Conservation (phyloP, 139 green algal species). For the Chlorella sp. region DNA sequence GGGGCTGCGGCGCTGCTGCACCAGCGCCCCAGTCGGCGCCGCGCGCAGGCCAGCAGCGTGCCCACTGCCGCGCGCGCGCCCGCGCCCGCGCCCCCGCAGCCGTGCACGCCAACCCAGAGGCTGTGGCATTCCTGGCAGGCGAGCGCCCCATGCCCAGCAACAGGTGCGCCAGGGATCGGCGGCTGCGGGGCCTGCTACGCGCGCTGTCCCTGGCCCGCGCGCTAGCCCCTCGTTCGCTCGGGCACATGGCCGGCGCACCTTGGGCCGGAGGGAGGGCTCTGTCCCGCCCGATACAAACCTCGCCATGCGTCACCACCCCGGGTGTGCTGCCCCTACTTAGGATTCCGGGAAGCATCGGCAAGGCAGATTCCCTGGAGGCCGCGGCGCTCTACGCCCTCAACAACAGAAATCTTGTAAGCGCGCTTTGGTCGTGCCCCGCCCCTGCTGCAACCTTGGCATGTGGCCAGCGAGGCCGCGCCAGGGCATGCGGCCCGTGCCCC, state of each 20-base stretch:
- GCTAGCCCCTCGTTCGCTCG: too few relatives aligned
- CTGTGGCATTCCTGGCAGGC: background rate
- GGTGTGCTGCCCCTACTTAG: background rate
- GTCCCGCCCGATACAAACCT: background rate
- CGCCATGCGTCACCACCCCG: background rate
- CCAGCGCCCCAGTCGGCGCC: background rate
- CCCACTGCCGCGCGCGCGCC: background rate
- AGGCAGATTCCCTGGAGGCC: too few relatives aligned
- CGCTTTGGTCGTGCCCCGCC: too few relatives aligned
- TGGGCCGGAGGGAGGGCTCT: background rate
- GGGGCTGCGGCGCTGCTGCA: background rate
- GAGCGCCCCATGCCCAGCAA: slow-evolving; percentile 4
- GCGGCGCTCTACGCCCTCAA: slow-evolving; percentile 1
- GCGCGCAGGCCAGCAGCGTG: background rate
- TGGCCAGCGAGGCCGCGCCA: too few relatives aligned
- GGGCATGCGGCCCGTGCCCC: too few relatives aligned
- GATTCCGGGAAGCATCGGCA: too few relatives aligned
- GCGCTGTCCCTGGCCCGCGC: too few relatives aligned
- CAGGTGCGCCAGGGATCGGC: too few relatives aligned
- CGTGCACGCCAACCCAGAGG: background rate
- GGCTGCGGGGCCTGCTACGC: too few relatives aligned
- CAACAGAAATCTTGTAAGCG: slow-evolving; percentile 1
- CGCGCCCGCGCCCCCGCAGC: background rate
- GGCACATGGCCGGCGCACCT: too few relatives aligned
- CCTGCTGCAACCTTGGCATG: too few relatives aligned